These are phyloP conservation scores for Aspergillus fructus DNA, from an alignment of 2,329 filamentous ascomycete species.

Conservation along the genomic window DNA sequence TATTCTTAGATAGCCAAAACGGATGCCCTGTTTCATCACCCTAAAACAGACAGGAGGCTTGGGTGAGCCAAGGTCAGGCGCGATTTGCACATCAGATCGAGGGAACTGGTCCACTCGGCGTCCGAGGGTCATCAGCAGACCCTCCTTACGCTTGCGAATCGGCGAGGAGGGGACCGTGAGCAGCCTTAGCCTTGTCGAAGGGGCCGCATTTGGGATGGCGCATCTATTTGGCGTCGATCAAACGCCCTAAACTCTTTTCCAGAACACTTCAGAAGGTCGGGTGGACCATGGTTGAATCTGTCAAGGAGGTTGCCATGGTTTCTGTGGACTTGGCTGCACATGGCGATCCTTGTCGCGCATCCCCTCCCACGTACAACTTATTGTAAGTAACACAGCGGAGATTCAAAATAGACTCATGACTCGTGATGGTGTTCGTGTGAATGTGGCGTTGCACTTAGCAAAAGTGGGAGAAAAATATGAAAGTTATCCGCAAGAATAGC, in stretches of 20 bases:
- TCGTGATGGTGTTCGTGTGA: neutral
- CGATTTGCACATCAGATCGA: neutral
- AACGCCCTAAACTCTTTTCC: conserved; percentile 7
- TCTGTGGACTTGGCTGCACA: neutral
- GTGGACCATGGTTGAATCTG: neutral
- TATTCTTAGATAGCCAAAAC: conserved; percentile 15
- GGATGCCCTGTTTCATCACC: neutral
- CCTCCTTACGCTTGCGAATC: neutral
- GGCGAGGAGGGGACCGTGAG: neutral
- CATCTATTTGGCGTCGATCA: conserved; percentile 8
- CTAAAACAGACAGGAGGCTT: conserved; percentile 6
- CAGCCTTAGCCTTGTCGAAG: neutral
- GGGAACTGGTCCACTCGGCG: neutral
- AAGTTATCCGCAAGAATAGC: neutral
- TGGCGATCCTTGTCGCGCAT: conserved; percentile 11
- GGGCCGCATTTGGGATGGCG: conserved; percentile 13
- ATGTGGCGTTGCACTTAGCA: neutral
- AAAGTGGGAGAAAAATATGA: neutral
- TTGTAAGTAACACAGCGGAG: conserved; percentile 3
- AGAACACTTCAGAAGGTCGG: conserved; percentile 16
- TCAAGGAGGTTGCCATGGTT: neutral
- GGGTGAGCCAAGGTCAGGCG: neutral
- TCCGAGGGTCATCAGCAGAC: conserved; percentile 13
- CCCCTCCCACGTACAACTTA: neutral
- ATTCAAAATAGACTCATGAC: neutral